phyloP scores from a whole-genome alignment of 2,329 filamentous ascomycete genomes.

The Colletotrichum caudatum region DNA sequence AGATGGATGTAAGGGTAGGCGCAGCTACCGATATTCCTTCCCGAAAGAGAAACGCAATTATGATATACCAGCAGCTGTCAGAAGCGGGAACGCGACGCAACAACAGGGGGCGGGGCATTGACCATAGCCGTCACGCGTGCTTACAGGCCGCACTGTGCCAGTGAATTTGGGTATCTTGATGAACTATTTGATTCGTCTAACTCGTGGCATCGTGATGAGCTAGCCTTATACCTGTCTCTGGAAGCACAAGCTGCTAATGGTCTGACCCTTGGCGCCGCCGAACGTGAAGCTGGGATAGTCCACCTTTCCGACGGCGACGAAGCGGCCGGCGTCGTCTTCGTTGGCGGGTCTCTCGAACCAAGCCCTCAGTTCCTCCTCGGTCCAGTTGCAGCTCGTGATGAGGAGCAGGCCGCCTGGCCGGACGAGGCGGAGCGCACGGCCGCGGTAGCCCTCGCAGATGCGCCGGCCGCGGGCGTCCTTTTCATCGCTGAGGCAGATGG shows the following conservation, averaged over 20 bases:
- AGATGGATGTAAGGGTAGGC: conserved; percentile 14
- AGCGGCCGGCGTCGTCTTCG: conserved; percentile 51
- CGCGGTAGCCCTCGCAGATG: conserved; percentile 80
- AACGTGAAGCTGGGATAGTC: conserved; percentile 91
- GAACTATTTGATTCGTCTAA: conserved; percentile 21
- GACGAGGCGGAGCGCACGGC: conserved; percentile 76
- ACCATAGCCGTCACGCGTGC: neutral
- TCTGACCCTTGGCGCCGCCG: conserved; percentile 88
- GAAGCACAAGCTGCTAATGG: conserved; percentile 90
- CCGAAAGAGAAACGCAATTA: conserved; percentile 27
- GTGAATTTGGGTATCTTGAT: conserved; percentile 18
- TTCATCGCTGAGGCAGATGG: conserved; percentile 80
- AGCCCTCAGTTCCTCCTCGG: conserved; percentile 81
- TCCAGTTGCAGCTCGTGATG: conserved; percentile 99
- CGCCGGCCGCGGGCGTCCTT: conserved; percentile 65
- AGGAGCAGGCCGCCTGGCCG: conserved; percentile 79
- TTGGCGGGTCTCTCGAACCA: conserved; percentile 75
- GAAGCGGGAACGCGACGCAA: conserved; percentile 28
- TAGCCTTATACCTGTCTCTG: conserved; percentile 53
- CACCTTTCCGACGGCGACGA: conserved; percentile 75
- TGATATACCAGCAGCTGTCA: conserved; percentile 38
- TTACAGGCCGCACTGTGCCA: neutral
- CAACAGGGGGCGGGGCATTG: conserved; percentile 1
- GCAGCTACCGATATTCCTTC: conserved; percentile 17
- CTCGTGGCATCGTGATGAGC: conserved; percentile 19